These are phyloP conservation scores for Podosphaera fusca DNA, from an alignment of 2,329 filamentous ascomycete genomes.

Conservation along the genomic window DNA sequence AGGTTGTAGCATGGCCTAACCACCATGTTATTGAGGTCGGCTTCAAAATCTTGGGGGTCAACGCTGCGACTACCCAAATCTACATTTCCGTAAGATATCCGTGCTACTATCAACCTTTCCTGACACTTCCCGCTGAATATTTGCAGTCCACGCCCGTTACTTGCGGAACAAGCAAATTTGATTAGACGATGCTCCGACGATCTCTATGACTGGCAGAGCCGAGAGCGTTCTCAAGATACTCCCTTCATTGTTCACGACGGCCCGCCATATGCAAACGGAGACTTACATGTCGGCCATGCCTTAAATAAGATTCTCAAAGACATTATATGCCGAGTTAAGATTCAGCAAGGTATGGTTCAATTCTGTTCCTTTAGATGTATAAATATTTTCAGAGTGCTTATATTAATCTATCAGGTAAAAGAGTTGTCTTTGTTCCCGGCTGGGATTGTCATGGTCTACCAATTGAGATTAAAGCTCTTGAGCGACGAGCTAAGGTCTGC, in stretches of 20 bases:
- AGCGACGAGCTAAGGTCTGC: constrained; percentile 9
- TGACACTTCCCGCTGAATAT: constrained; percentile 4
- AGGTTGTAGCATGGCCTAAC: constrained; percentile 5
- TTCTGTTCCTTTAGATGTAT: neutral
- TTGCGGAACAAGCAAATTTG: constrained; percentile 28
- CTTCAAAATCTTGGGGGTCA: constrained; percentile 41
- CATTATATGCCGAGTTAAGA: constrained; percentile 61
- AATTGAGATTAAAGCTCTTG: constrained; percentile 83
- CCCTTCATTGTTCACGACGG: constrained; percentile 81
- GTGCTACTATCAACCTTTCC: neutral
- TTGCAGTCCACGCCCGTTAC: constrained; percentile 17
- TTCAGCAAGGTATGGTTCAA: constrained; percentile 35
- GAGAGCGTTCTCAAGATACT: constrained; percentile 14
- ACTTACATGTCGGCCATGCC: constrained; percentile 77
- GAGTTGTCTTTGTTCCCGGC: constrained; percentile 65
- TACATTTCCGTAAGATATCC: constrained; percentile 36
- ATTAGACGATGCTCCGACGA: constrained; percentile 64
- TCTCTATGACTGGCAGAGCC: constrained; percentile 66
- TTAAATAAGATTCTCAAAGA: constrained; percentile 96
- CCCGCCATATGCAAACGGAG: constrained; percentile 87
- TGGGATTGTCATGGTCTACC: constrained; percentile 98
- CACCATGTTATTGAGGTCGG: constrained; percentile 14
- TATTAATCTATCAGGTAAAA: constrained; percentile 22
- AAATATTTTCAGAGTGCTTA: neutral
- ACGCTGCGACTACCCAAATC: constrained; percentile 56